These are phyloP conservation scores for Aspergillus unguis DNA, from an alignment of 2,329 filamentous ascomycete species.

Conservation along the genomic window DNA sequence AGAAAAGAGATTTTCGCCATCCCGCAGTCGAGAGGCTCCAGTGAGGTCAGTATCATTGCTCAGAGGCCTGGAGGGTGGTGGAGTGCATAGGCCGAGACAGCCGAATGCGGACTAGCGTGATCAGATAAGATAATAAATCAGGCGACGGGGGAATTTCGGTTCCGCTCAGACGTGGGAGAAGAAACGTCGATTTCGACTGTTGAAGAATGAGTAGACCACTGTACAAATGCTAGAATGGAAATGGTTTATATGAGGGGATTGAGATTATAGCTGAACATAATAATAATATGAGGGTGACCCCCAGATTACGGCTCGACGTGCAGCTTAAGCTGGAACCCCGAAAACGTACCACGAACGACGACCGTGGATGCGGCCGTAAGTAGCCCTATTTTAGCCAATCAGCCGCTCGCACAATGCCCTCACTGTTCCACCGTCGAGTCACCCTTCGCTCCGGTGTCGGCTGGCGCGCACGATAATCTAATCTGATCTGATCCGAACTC, in stretches of 20 bases:
- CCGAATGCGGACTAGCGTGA: constrained; percentile 17
- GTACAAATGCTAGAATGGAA: no score
- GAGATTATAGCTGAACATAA: neutral
- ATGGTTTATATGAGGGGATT: no score
- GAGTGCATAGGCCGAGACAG: neutral
- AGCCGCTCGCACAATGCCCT: neutral
- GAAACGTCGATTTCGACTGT: no score
- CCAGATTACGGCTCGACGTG: neutral
- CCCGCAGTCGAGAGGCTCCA: neutral
- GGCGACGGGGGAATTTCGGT: constrained; percentile 14
- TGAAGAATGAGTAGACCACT: no score
- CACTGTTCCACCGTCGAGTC: neutral
- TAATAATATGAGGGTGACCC: neutral
- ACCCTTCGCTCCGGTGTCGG: constrained; percentile 22
- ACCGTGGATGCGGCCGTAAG: neutral
- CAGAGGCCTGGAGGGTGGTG: neutral
- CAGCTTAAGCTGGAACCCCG: neutral
- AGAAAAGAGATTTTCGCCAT: constrained; percentile 6
- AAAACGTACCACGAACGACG: no score
- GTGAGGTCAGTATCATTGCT: constrained; percentile 1
- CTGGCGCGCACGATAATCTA: constrained; percentile 30
- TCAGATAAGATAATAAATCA: constrained; percentile 26
- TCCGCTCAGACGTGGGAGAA: constrained; percentile 1
- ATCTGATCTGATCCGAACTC: constrained; percentile 29
- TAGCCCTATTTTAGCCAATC: constrained; percentile 3